Conservation (phyloP, 1,284 basidiomycete genomes). For the Austroboletus sp. region DNA sequence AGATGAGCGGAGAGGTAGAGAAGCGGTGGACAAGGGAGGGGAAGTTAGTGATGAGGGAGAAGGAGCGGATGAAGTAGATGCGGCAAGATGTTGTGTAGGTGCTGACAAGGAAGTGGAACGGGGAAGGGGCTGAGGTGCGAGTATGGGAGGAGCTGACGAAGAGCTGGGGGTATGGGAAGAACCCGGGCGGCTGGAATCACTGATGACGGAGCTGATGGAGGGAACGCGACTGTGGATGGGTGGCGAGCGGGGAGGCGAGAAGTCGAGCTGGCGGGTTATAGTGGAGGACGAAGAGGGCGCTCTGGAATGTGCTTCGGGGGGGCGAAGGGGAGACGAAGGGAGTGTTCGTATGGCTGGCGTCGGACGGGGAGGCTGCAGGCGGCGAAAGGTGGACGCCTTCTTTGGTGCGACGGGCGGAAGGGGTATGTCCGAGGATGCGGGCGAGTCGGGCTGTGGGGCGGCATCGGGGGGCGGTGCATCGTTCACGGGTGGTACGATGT, state of each 20-base stretch:
- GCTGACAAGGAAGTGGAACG: background rate
- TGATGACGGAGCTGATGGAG: constrained; percentile 19
- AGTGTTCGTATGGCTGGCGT: constrained; percentile 28
- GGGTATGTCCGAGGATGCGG: constrained; percentile 12
- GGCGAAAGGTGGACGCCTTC: constrained; percentile 52
- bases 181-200: constrained; percentile 10
- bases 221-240: constrained; percentile 23
- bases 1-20: constrained; percentile 26
- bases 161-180: constrained; percentile 13
- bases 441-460: constrained; percentile 6
- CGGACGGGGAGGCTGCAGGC: constrained; percentile 41
- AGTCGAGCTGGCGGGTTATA: constrained; percentile 15
- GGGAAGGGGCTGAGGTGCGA: background rate
- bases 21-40: constrained; percentile 16
- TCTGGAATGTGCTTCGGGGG: constrained; percentile 26
- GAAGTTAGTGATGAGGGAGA: constrained; percentile 28
- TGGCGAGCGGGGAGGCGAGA: constrained; percentile 12
- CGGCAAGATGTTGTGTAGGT: constrained; percentile 2
- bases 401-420: constrained; percentile 32
- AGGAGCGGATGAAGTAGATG: constrained; percentile 5
- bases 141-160: constrained; percentile 2
- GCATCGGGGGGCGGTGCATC: background rate
- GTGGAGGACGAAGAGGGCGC: constrained; percentile 17
- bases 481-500: no score
- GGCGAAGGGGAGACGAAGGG: constrained; percentile 40